phyloP scores from a whole-genome alignment of 495 filamentous ascomycete species.

The Trichoderma orchidacearum region DNA sequence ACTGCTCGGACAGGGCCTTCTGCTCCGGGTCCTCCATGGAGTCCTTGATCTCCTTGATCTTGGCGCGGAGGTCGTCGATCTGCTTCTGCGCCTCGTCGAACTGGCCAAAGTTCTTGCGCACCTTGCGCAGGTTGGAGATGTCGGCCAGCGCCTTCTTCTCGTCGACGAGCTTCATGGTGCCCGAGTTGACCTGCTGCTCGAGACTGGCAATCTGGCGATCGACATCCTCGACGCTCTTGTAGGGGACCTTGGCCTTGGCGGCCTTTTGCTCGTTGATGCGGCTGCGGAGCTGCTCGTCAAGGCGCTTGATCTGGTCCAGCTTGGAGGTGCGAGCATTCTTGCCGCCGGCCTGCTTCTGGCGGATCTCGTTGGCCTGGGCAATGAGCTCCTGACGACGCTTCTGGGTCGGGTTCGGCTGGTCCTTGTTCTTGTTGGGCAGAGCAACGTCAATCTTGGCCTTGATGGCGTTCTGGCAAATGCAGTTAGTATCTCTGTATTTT shows the following conservation, averaged over 20 bases:
- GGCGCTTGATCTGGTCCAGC: constrained; percentile 72
- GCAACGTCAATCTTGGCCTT: constrained; percentile 74
- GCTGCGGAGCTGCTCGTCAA: constrained; percentile 71
- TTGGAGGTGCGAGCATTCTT: constrained; percentile 63
- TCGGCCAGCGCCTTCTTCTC: constrained; percentile 88
- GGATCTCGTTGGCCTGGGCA: constrained; percentile 55
- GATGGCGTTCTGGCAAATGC: constrained; percentile 50
- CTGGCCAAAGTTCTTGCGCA: constrained; percentile 74
- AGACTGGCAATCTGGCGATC: constrained; percentile 67
- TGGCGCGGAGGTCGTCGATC: constrained; percentile 72
- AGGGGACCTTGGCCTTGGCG: constrained; percentile 58
- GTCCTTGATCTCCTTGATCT: constrained; percentile 76
- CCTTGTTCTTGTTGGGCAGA: constrained; percentile 51
- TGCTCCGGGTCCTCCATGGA: constrained; percentile 83
- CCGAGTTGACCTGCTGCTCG: constrained; percentile 71
- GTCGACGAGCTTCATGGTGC: constrained; percentile 85
- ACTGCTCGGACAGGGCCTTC: constrained; percentile 73
- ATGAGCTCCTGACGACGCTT: constrained; percentile 76
- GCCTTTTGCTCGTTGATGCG: constrained; percentile 75
- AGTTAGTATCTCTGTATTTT: neutral
- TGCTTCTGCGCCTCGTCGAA: constrained; percentile 71
- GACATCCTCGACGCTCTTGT: constrained; percentile 77
- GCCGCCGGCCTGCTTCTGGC: constrained; percentile 66
- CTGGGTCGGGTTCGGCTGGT: constrained; percentile 54
- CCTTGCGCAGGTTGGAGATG: constrained; percentile 68